These are phyloP conservation scores for Leishmania major DNA, from an alignment of 208 protist genomes.

Conservation along the genomic window DNA sequence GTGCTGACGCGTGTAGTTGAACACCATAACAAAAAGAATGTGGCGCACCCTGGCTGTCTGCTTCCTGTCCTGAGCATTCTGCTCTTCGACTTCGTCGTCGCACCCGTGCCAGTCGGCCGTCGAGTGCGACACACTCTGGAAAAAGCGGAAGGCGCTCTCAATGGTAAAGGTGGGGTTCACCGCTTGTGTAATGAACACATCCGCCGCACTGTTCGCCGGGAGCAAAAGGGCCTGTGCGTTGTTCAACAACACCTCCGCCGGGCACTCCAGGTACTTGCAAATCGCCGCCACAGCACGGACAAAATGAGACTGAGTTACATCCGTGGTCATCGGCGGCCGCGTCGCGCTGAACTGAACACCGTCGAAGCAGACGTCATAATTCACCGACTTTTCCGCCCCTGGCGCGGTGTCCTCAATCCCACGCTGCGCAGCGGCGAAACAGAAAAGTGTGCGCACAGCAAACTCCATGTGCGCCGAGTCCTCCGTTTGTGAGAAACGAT, in stretches of 20 bases:
- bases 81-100: constrained; percentile 1
- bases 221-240: not conserved
- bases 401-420: constrained; percentile 22
- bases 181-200: not conserved
- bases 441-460: constrained; percentile 24
- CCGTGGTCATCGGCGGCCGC: not conserved
- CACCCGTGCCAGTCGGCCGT: not conserved
- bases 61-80: not conserved
- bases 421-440: constrained; percentile 23
- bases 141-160: constrained; percentile 18
- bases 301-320: constrained; percentile 5
- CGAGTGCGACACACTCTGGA: not conserved
- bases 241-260: constrained; percentile 1
- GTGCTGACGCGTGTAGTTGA: constrained; percentile 34
- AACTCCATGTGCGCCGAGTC: constrained; percentile 21
- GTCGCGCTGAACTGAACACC: not conserved
- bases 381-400: not conserved
- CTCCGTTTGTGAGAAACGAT: constrained; percentile 15
- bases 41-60: constrained; percentile 16
- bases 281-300: not conserved
- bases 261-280: constrained; percentile 5
- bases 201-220: not conserved
- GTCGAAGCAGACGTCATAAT: not conserved
- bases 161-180: constrained; percentile 14
- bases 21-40: constrained; percentile 28